Percentiles rank a stretch among this genome's conserved stretches.
These are phyloP conservation scores for Apiotrichum montevideense DNA, from an alignment of 1,284 basidiomycete genomes.

Conservation along the genomic window DNA sequence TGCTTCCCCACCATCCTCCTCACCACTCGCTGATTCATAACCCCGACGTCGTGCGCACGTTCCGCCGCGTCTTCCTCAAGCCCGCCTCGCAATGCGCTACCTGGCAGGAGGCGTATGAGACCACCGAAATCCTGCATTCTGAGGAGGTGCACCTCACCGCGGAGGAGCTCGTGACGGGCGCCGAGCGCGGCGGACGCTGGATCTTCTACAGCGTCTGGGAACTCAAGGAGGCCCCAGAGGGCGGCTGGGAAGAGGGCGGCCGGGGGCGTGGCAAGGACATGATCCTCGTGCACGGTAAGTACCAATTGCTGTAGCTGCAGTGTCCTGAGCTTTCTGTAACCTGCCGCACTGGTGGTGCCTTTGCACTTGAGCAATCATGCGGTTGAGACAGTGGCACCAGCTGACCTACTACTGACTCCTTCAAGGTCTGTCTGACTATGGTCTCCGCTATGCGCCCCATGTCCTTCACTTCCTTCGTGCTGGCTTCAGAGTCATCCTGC, in stretches of 20 bases:
- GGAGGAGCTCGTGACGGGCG: conserved; percentile 34
- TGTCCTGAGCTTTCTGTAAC: no score
- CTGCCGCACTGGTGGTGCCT: no score
- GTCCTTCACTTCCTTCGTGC: conserved; percentile 47
- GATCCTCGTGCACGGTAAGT: conserved; percentile 45
- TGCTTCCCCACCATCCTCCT: conserved; percentile 35
- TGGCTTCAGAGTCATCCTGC: conserved; percentile 51
- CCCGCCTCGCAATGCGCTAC: conserved; percentile 26
- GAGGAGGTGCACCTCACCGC: conserved; percentile 39
- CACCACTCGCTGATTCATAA: conserved; percentile 33
- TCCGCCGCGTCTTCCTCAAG: conserved; percentile 41
- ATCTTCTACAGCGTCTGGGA: conserved; percentile 46
- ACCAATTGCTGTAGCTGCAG: no score
- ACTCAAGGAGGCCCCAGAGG: conserved; percentile 31
- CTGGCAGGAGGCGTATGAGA: conserved; percentile 33
- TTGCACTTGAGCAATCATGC: no score
- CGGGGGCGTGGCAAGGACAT: conserved; percentile 39
- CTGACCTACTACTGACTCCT: background rate
- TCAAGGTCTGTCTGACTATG: conserved; percentile 47
- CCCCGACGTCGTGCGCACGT: conserved; percentile 28
- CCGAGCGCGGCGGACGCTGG: conserved; percentile 40
- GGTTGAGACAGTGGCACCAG: no score
- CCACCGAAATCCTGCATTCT: conserved; percentile 37
- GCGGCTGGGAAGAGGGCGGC: conserved; percentile 39
- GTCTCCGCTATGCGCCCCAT: conserved; percentile 47